Base-by-base conservation (phyloP, 2,329 filamentous ascomycete genomes). In the Pseudopithomyces maydicus region DNA sequence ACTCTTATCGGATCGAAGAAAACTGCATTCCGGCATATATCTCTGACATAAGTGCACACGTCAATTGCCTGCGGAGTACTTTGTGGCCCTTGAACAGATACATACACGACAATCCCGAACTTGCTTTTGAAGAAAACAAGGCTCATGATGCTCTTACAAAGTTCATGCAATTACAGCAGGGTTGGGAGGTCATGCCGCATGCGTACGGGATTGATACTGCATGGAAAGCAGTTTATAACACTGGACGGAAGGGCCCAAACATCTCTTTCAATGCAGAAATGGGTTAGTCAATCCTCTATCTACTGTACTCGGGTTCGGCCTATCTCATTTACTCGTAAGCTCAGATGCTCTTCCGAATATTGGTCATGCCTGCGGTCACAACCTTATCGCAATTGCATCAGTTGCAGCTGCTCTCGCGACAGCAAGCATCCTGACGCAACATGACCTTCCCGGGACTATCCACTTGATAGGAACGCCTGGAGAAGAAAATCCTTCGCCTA, bases 131-230 rank as follows among this genome's bases (percentile, higher is more conserved):
- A 32, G 66, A 69, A 38, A 38, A 63, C 53, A 61, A 62, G 29
- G 60, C 68, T 17, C 68, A 70, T 48, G 64, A 66, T 44, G 63
- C 58, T 7, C 54, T 70, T 29, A 59, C 60, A 5, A 39, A 47
- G 1, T 66, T 65, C 50, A 61, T 70, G 52, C 69, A 69, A 14
- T 70, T 66, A 14, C 77, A 75, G 49, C 49, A 72, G 14, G 79
- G 77, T 35, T 85, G 83, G 82, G 73, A 77, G 29, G 82, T 86
- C 23, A 83, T 77, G 1, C 76, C 76, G 1, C 82, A 81, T 1
- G 82, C 81, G 0, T 84, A 83, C 59, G 79, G 77, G 8, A 75
- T 85, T 58, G 73, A 75, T 33, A 85, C 83, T 2, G 83, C 83
- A 12, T 85, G 83, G 76, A 76, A 80, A 23, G 82, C 82, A 3